A percentile compares a stretch with the other conserved stretches of the same genome.
These are phyloP conservation scores for Aspergillus fructus DNA, from an alignment of 2,329 filamentous ascomycete species.

Conservation along the genomic window DNA sequence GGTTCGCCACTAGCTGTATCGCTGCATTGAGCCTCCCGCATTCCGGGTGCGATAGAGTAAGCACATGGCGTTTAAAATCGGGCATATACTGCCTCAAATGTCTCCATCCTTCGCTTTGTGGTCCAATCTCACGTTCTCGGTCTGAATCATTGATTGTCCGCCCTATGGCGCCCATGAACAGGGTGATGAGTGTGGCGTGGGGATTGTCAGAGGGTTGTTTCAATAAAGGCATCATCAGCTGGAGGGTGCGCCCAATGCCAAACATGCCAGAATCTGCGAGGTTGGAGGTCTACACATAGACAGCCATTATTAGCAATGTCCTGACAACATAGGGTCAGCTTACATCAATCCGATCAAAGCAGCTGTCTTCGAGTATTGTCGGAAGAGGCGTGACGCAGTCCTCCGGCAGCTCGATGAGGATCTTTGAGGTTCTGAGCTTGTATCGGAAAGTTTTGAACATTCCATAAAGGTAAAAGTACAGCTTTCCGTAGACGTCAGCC, in stretches of 20 bases:
- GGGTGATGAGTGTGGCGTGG: constrained; percentile 42
- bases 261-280: constrained; percentile 40
- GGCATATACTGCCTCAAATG: no score
- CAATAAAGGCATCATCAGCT: constrained; percentile 34
- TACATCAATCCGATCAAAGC: constrained; percentile 44
- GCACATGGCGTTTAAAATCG: no score
- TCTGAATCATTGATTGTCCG: neutral
- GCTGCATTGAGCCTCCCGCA: no score
- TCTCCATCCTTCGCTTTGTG: no score
- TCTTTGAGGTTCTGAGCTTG: constrained; percentile 15
- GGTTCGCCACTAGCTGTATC: no score
- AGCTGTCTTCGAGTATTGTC: constrained; percentile 3
- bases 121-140: no score
- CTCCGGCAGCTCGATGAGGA: no score
- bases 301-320: neutral
- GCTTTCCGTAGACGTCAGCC: constrained; percentile 41
- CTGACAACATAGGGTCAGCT: neutral
- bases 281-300: constrained; percentile 36
- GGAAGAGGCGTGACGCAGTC: constrained; percentile 25
- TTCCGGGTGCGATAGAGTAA: no score
- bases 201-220: constrained; percentile 33
- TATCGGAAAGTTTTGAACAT: constrained; percentile 32
- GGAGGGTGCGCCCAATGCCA: constrained; percentile 27
- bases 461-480: constrained; percentile 36
- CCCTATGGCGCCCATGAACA: constrained; percentile 41